A percentile compares a stretch with the other conserved stretches of the same genome.
These are phyloP conservation scores for Triangularia setosa DNA, from an alignment of 2,329 filamentous ascomycete species.

Conservation along the genomic window DNA sequence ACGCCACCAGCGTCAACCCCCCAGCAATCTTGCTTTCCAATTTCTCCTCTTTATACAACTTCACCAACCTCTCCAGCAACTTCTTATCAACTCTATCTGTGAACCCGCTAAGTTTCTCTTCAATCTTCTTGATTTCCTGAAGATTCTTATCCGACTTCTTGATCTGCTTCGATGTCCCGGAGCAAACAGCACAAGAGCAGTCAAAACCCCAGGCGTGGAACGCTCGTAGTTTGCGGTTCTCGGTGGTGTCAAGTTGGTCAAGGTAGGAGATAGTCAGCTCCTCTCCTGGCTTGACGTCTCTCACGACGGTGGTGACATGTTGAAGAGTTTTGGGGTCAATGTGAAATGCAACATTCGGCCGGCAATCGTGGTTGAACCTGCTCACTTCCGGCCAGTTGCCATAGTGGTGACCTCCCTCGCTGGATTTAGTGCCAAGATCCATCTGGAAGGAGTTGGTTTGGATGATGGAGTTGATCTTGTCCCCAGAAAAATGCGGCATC, in stretches of 20 bases:
- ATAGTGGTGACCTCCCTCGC: slow-evolving; percentile 19
- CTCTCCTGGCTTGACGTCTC: slow-evolving; percentile 32
- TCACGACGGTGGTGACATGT: slow-evolving; percentile 33
- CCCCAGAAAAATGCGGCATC: slow-evolving; percentile 13
- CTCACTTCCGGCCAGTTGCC: slow-evolving; percentile 34
- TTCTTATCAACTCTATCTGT: slow-evolving; percentile 20
- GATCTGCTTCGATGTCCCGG: slow-evolving; percentile 13
- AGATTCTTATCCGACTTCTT: slow-evolving; percentile 31
- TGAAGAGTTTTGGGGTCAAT: slow-evolving; percentile 29
- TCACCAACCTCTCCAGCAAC: slow-evolving; percentile 31
- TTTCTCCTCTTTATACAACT: slow-evolving; percentile 34
- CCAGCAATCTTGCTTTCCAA: slow-evolving; percentile 36
- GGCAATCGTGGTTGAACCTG: slow-evolving; percentile 39
- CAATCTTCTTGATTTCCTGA: slow-evolving; percentile 27
- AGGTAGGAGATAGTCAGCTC: slow-evolving; percentile 38
- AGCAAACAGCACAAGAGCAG: slow-evolving; percentile 17
- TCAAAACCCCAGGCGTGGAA: slow-evolving; percentile 18
- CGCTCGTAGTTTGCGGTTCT: slow-evolving; percentile 29
- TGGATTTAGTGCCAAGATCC: slow-evolving; percentile 13
- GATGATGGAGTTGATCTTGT: slow-evolving; percentile 19
- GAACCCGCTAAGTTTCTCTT: slow-evolving; percentile 24
- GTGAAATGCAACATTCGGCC: slow-evolving; percentile 35
- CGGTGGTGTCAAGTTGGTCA: slow-evolving; percentile 29
- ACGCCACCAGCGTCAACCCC: slow-evolving; percentile 36
- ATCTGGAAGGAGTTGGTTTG: slow-evolving; percentile 25